Base-by-base conservation (phyloP, 257 asterid genomes). In the Petunia axillaris region DNA sequence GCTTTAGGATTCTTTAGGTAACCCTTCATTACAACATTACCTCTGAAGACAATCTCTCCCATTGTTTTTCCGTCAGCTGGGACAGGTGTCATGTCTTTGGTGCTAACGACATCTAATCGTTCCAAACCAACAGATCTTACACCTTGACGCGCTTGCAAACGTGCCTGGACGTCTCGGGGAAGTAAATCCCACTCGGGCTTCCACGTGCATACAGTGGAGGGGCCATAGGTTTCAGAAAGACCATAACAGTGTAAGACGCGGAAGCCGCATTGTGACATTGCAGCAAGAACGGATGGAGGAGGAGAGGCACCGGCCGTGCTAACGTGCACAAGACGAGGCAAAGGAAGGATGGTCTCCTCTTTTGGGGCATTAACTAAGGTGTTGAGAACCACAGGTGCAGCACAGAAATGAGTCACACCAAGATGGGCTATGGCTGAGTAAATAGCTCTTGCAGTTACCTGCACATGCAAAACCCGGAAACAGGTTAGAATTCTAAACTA, bases 281-380 rank as follows among this genome's bases (percentile, higher is more conserved):
- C 94, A 6, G 76, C 83, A 37, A 93, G 94, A 75, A 93, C 83
- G 0, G 97, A 82, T 66, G 98, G 98, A 4, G 98, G 97, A 0
- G 98, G 98, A 36, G 98, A 96, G 2, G 98, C 98, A 14, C 98
- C 98, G 0, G 98, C 98, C 4, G 98, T 93, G 97, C 91, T 93
- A 36, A 93, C 98, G 2, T 89, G 90, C 80, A 93, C 94, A 2
- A 83, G 77, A 6, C 89, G 98, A 60, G 98, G 97, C 80, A 93
- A 93, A 67, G 98, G 98, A 4, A 89, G 88, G 77, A 90, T 84
- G 53, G 88, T 82, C 43, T 92, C 97, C 0, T 81, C 85, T 81
- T 88, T 81, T 0, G 91, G 90, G 82, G 97, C 91, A 14, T 93
- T 94, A 48, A 93, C 89, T 10, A 94, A 79, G 11, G 92, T 82